Percentiles rank a stretch among this genome's conserved stretches.
Conservation (phyloP, 805 yeast species). For the Diddensiella transvaalensis region DNA sequence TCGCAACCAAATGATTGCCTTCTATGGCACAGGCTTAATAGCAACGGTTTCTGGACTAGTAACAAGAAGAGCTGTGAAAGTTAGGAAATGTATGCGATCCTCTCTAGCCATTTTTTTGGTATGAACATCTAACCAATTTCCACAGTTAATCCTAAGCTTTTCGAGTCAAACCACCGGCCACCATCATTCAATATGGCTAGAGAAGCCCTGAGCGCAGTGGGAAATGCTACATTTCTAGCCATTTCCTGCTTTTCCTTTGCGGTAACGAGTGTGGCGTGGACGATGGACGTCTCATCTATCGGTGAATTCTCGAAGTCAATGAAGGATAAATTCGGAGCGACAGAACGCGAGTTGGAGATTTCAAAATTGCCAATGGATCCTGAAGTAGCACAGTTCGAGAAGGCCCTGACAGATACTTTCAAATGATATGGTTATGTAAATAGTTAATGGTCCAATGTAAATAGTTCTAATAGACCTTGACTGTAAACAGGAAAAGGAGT, state of each 20-base stretch:
- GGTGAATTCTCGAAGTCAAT: slow-evolving; percentile 69
- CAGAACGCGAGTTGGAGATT: slow-evolving; percentile 33
- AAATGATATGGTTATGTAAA: slow-evolving; percentile 6
- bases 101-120: not conserved
- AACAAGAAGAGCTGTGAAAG: slow-evolving; percentile 58
- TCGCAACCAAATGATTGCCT: slow-evolving; percentile 59
- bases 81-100: not conserved
- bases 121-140: too few species aligned
- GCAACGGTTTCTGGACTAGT: slow-evolving; percentile 69
- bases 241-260: slow-evolving; percentile 68
- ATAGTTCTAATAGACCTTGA: too few species aligned
- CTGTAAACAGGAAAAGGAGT: not conserved
- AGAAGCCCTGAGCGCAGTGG: slow-evolving; percentile 83
- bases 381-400: slow-evolving; percentile 21
- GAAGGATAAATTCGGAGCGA: slow-evolving; percentile 66
- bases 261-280: slow-evolving; percentile 75
- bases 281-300: slow-evolving; percentile 63
- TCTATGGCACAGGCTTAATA: slow-evolving; percentile 67
- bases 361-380: slow-evolving; percentile 19
- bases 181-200: slow-evolving; percentile 76
- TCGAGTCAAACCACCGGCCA: slow-evolving; percentile 82
- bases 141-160: slow-evolving; percentile 62
- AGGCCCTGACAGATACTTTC: slow-evolving; percentile 15
- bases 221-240: slow-evolving; percentile 74
- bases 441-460: slow-evolving; percentile 7